phyloP scores from a whole-genome alignment of 1,284 basidiomycete species.

The Kalmanozyma brasiliensis region DNA sequence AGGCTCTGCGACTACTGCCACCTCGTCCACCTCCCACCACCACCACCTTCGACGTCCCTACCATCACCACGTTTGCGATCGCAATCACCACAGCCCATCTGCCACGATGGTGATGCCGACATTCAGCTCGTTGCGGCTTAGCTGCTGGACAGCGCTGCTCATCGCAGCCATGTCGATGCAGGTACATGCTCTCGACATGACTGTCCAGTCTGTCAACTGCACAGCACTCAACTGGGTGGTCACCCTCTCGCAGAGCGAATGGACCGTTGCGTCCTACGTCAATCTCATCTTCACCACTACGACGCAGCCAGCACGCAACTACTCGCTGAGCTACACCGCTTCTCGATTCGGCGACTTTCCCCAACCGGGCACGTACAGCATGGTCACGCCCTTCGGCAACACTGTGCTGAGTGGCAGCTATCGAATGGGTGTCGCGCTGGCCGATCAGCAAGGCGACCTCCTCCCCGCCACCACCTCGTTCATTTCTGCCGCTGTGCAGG shows the following conservation, averaged over 20 bases:
- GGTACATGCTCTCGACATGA: constrained; percentile 14
- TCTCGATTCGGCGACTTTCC: constrained; percentile 10
- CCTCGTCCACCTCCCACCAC: not conserved
- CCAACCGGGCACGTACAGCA: constrained; percentile 8
- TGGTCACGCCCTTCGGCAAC: constrained; percentile 10
- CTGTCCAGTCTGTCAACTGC: constrained; percentile 23
- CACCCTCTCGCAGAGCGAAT: constrained; percentile 20
- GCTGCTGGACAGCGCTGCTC: constrained; percentile 4
- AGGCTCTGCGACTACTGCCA: not conserved
- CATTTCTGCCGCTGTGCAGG: constrained; percentile 7
- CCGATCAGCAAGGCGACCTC: constrained; percentile 14
- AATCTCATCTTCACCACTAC: constrained; percentile 25
- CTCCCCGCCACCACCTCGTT: constrained; percentile 6
- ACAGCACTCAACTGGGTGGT: constrained; percentile 14
- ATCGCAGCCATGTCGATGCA: not conserved
- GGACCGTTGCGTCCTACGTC: constrained; percentile 22
- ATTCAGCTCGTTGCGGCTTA: not conserved
- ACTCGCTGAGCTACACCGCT: constrained; percentile 25
- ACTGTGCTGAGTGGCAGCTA: constrained; percentile 13
- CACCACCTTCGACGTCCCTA: not conserved
- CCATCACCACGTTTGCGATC: not conserved
- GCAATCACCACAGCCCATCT: not conserved
- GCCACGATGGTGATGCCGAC: constrained; percentile 1
- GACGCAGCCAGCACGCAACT: constrained; percentile 10
- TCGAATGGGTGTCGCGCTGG: constrained; percentile 20